Percentiles rank a stretch among this genome's conserved stretches.
Conservation (phyloP, 495 filamentous ascomycete genomes). For the Podospora pseudoanserina region DNA sequence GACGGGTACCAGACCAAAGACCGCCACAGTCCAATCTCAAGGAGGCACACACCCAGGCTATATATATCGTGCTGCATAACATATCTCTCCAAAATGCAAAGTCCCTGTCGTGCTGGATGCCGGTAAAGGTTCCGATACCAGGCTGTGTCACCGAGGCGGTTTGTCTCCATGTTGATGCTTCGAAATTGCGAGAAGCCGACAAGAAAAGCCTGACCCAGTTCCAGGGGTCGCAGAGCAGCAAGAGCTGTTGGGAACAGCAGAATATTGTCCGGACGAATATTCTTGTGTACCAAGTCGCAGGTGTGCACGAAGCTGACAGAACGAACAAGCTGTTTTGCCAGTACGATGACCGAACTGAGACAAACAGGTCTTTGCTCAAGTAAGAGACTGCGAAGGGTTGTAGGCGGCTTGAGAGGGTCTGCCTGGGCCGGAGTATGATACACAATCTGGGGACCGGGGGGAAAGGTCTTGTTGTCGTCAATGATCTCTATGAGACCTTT, state of each 20-base stretch:
- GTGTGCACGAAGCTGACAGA: constrained; percentile 5
- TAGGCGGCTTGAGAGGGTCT: background rate
- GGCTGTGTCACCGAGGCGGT: constrained; percentile 34
- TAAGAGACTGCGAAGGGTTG: background rate
- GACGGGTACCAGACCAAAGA: constrained; percentile 41
- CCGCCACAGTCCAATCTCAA: constrained; percentile 60
- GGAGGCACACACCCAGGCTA: constrained; percentile 36
- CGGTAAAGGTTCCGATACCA: constrained; percentile 56
- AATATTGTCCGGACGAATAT: constrained; percentile 9
- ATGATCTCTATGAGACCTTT: background rate
- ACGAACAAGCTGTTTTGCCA: constrained; percentile 3
- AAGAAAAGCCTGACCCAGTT: background rate
- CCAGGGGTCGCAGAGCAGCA: background rate
- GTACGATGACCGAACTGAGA: background rate
- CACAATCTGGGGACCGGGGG: background rate
- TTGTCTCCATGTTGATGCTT: background rate
- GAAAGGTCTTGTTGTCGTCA: background rate
- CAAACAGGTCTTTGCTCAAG: background rate
- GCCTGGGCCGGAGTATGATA: background rate
- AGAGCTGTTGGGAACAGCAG: background rate
- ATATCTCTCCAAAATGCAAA: constrained; percentile 39
- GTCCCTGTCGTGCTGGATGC: constrained; percentile 53
- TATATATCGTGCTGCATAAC: constrained; percentile 65
- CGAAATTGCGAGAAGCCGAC: constrained; percentile 1
- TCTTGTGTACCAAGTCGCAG: constrained; percentile 11